phyloP scores from a whole-genome alignment of 2,329 filamentous ascomycete species.

The Aspergillus pseudonomiae region DNA sequence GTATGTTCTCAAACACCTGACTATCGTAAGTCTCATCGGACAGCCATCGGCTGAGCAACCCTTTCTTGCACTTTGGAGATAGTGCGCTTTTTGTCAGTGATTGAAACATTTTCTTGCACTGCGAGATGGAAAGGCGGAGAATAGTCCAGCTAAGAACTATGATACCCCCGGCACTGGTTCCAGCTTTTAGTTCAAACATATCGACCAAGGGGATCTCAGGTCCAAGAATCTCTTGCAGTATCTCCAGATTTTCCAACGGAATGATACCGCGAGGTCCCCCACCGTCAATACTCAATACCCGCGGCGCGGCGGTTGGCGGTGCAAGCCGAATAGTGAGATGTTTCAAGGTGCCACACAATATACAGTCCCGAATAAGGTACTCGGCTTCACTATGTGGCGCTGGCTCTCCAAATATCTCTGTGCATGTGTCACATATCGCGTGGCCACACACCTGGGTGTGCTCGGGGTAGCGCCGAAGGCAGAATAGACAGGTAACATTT shows the following conservation, averaged over 20 bases:
- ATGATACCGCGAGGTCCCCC: constrained; percentile 30
- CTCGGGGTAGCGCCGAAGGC: constrained; percentile 8
- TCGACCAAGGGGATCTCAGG: constrained; percentile 5
- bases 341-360: constrained; percentile 28
- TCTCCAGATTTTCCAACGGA: constrained; percentile 14
- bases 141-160: constrained; percentile 7
- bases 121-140: not conserved
- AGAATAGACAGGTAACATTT: constrained; percentile 12
- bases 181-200: constrained; percentile 9
- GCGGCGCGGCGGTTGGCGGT: constrained; percentile 35
- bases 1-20: constrained; percentile 2
- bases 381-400: constrained; percentile 7
- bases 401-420: constrained; percentile 9
- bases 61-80: not conserved
- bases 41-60: not conserved
- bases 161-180: constrained; percentile 9
- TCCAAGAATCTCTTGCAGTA: constrained; percentile 13
- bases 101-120: constrained; percentile 1
- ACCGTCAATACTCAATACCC: constrained; percentile 42
- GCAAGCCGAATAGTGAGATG: constrained; percentile 30
- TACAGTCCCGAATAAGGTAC: constrained; percentile 22
- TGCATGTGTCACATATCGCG: constrained; percentile 12
- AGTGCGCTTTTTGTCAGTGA: constrained; percentile 3
- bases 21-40: constrained; percentile 14
- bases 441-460: constrained; percentile 10